Evolutionary conservation across 2,329 filamentous ascomycete species (phyloP), one percentile per base, ranked within the genome.

Genomic region (Geosmithia morbida): DNA sequence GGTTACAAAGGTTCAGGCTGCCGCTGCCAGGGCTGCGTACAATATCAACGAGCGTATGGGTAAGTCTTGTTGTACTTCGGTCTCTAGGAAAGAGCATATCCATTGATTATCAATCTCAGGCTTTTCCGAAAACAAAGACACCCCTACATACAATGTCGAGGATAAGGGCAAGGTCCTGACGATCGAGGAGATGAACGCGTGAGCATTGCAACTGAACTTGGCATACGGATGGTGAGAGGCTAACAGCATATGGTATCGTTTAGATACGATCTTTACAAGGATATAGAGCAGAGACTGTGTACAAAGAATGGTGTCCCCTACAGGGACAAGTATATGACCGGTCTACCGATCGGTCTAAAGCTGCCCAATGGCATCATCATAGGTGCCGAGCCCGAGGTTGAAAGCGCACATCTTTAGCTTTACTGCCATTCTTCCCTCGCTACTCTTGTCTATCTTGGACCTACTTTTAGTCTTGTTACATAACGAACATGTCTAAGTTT

Each of bases 171-270:
- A 75, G 44, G 79, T 80, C 51, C 56, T 84, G 30, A 83, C 80
- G 0, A 82, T 84, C 45, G 77, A 82, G 51, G 79, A 84, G 58
- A 83, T 84, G 78, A 83, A 84, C 50, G 66, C 67, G 66, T 77
- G 64, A 65, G 72, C 67, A 1, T 10, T 5, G 33, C n/a, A n/a
- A 20, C 40, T 11, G 7, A 42, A 3, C 43, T 17, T 2, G 16
- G 5, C 20, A 44, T 13, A 14, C 3, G 19, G 26, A 3, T 7
- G 1, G 1, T 2, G 7, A 2, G 0, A 20, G 26, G 14, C 17
- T 26, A 33, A n/a, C 33, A 37, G 8, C 4, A 26, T 26, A 4
- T 37, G n/a, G 11, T 41, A 30, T 26, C 45, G 42, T 20, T 30
- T 47, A 74, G 71, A 14, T 79, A 80, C 51, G 72, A 80, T 54